A percentile compares a stretch with the other conserved stretches of the same genome.
Evolutionary conservation across 805 yeast species (phyloP).

Genomic region (Wickerhamiella brachini): DNA sequence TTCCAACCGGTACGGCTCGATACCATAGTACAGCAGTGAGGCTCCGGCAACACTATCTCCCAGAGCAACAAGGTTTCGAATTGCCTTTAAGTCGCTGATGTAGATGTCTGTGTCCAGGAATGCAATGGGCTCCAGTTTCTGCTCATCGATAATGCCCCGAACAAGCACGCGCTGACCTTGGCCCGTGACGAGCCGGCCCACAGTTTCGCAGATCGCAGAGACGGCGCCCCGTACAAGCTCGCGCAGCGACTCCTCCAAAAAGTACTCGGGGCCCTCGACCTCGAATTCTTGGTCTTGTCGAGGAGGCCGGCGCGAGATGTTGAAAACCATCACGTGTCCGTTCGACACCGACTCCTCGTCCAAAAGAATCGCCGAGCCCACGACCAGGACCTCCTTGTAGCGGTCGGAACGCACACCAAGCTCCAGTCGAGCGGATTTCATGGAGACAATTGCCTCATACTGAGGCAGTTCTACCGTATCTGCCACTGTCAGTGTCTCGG

Average conservation of each 20-base stretch:
- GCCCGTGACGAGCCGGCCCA: conserved; percentile 69
- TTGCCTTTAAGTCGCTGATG: conserved; percentile 64
- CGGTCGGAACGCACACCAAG: conserved; percentile 24
- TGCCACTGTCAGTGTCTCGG: conserved; percentile 61
- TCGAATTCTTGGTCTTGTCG: conserved; percentile 52
- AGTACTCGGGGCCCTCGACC: background rate
- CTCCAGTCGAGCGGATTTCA: conserved; percentile 41
- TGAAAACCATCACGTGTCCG: conserved; percentile 57
- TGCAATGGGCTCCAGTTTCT: conserved; percentile 83
- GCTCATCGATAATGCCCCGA: conserved; percentile 74
- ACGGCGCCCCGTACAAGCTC: conserved; percentile 80
- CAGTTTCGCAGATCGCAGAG: conserved; percentile 57
- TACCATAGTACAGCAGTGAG: conserved; percentile 79
- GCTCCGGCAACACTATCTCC: conserved; percentile 72
- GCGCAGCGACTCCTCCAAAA: conserved; percentile 11
- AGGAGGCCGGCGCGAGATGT: conserved; percentile 38
- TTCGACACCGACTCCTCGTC: conserved; percentile 70
- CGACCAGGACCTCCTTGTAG: conserved; percentile 52
- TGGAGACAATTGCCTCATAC: conserved; percentile 49
- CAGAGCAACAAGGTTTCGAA: conserved; percentile 66
- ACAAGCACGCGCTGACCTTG: conserved; percentile 79
- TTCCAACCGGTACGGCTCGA: conserved; percentile 84
- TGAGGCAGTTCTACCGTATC: conserved; percentile 53
- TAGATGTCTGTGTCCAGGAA: conserved; percentile 76
- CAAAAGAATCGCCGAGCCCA: conserved; percentile 66